Percentiles rank a stretch among this genome's conserved stretches.
Conservation (phyloP, 1,284 basidiomycete species). For the Tilletia horrida region DNA sequence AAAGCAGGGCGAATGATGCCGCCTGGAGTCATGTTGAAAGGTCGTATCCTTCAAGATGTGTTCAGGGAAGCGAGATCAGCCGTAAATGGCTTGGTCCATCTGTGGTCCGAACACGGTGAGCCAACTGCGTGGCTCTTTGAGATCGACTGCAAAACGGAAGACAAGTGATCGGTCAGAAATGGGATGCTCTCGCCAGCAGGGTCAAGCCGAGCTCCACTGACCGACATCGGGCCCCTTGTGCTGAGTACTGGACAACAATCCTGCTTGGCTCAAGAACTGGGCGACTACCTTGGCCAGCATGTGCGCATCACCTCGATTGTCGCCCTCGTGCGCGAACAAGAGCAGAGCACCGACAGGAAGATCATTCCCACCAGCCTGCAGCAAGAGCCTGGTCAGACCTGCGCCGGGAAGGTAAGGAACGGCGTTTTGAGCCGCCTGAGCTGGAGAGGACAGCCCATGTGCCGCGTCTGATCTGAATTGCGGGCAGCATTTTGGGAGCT, state of each 20-base stretch:
- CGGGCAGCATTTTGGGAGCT: conserved; percentile 1
- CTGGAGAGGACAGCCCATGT: not conserved
- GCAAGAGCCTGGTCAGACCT: conserved; percentile 27
- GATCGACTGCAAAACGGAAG: not conserved
- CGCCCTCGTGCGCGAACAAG: conserved; percentile 45
- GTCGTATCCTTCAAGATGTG: too few species aligned
- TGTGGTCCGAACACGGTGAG: conserved; percentile 2
- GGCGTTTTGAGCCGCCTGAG: not conserved
- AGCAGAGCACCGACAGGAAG: conserved; percentile 27
- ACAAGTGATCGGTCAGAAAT: not conserved
- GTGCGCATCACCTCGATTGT: conserved; percentile 44
- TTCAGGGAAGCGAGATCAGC: not conserved
- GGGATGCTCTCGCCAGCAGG: too few species aligned
- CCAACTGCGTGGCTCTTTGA: conserved; percentile 15
- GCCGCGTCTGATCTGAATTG: conserved; percentile 5
- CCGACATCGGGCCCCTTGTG: not conserved
- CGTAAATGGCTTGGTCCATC: conserved; percentile 2
- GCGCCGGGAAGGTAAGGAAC: conserved; percentile 37
- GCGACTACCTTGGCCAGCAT: conserved; percentile 16
- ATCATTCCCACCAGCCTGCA: not conserved
- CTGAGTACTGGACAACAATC: too few species aligned
- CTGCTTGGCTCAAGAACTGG: not conserved
- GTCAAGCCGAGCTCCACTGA: too few species aligned
- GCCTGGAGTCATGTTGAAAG: too few species aligned
- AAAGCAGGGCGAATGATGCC: too few species aligned